phyloP scores from a whole-genome alignment of 768 basidiomycete genomes.

The Brasilioporus rufonigricans region DNA sequence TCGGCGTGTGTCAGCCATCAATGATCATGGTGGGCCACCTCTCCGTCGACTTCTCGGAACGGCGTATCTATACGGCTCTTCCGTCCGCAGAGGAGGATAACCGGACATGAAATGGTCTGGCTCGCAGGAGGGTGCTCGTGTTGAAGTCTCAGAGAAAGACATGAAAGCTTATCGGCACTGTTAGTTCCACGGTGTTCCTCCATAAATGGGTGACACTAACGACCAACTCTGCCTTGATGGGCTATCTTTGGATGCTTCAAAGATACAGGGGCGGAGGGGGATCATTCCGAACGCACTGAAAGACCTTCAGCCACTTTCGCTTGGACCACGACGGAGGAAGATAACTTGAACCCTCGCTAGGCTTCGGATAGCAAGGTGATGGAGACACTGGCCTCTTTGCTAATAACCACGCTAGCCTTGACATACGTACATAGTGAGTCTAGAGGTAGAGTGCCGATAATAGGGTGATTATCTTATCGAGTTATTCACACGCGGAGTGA shows the following conservation, averaged over 20 bases:
- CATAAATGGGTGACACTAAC: not conserved
- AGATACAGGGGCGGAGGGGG: not conserved
- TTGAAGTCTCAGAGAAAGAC: not conserved
- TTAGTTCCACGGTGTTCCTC: not conserved
- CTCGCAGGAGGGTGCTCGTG: not conserved
- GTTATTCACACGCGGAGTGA: not conserved
- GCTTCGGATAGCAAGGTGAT: not conserved
- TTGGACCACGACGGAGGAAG: not conserved
- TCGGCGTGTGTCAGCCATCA: conserved; percentile 7
- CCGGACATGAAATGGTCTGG: not conserved
- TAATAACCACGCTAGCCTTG: too few species aligned
- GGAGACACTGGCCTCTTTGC: too few species aligned
- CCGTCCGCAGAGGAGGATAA: not conserved
- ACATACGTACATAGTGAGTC: too few species aligned
- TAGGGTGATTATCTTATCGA: not conserved
- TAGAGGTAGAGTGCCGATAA: too few species aligned
- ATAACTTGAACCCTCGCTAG: too few species aligned
- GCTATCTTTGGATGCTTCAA: conserved; percentile 9
- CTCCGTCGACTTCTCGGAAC: not conserved
- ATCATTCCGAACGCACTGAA: not conserved
- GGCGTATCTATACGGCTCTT: not conserved
- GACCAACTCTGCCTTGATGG: not conserved
- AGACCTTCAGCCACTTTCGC: not conserved
- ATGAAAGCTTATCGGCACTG: not conserved
- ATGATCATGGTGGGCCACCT: not conserved